Percentiles rank a stretch among this genome's conserved stretches.
Evolutionary conservation across 2,329 filamentous ascomycete genomes (phyloP).

Genomic region (Aspergillus fischeri): DNA sequence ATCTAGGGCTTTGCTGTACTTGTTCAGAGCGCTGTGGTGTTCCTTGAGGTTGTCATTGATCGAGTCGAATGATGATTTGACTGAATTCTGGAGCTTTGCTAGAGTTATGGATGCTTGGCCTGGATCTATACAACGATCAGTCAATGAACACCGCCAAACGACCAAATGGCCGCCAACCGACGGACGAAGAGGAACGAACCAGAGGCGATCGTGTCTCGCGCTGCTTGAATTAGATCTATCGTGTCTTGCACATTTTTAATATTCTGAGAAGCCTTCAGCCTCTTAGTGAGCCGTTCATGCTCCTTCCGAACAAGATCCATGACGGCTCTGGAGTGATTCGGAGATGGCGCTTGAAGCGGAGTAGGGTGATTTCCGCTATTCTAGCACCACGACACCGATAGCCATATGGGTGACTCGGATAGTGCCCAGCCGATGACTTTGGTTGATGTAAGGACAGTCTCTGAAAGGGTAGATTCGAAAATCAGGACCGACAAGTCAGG

Average conservation of each 20-base stretch:
- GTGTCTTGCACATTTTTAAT: constrained; percentile 78
- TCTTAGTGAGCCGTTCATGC: constrained; percentile 66
- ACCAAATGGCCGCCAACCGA: constrained; percentile 5
- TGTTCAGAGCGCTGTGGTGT: constrained; percentile 74
- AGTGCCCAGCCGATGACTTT: neutral
- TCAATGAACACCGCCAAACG: constrained; percentile 8
- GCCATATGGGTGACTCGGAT: constrained; percentile 20
- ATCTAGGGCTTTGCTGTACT: constrained; percentile 80
- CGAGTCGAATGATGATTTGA: constrained; percentile 74
- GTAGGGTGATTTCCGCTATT: constrained; percentile 26
- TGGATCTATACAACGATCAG: constrained; percentile 50
- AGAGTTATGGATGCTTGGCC: constrained; percentile 69
- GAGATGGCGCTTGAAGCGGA: constrained; percentile 22
- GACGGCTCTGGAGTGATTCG: constrained; percentile 10
- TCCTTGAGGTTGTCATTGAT: constrained; percentile 79
- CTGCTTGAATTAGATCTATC: constrained; percentile 69
- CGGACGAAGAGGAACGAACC: constrained; percentile 47
- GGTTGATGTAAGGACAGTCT: neutral
- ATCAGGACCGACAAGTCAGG: neutral
- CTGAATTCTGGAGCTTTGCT: constrained; percentile 78
- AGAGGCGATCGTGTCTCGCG: constrained; percentile 67
- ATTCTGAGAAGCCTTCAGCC: constrained; percentile 64
- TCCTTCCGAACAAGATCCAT: constrained; percentile 70
- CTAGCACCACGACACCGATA: constrained; percentile 12
- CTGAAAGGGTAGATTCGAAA: neutral